Evolutionary conservation across 2,329 filamentous ascomycete genomes (phyloP), one percentile per base, ranked within the genome.

Genomic region (Xylariaceae sp.): DNA sequence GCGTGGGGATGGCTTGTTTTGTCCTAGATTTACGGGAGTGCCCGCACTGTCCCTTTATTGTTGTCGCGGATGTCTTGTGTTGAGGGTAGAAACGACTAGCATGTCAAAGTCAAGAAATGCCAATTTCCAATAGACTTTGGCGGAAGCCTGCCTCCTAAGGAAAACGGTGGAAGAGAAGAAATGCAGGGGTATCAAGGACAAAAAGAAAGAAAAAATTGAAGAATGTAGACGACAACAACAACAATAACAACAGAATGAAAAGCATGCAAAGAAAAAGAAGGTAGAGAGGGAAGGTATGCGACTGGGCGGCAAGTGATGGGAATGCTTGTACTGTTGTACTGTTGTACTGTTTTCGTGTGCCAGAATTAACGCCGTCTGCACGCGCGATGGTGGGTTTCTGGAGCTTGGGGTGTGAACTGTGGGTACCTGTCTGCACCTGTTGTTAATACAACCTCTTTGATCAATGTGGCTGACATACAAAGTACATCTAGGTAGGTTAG

Each of bases 351-450:
- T 24, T 24, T 24, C 30, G 37, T 31, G 32, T 34, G 29, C 27
- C 39, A 28, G 16, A 32, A 37, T 48, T 43, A 40, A 40, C 43
- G 42, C 42, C 38, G 34, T 36, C 28, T 38, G 34, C 39, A 48
- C 36, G 41, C 41, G 41, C 38, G 35, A 14, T 30, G 31, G 41
- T 45, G 44, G 41, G 31, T 34, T 45, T 18, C 21, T 18, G 36
- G 26, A 35, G 34, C 42, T 41, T 34, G 38, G 38, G 36, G n/a
- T n/a, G 34, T 41, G 37, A 39, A 31, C 11, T 24, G 21, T 39
- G 16, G 27, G 28, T 40, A 19, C 24, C 17, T 12, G 21, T 24
- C 17, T 12, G 21, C 11, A 24, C 21, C 31, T 13, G 31, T 19
- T 5, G 17, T n/a, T n/a, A n/a, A n/a, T n/a, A n/a, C n/a, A n/a